Evolutionary conservation across 805 yeast genomes (phyloP).

Genomic region (Ogataea paraovalis): DNA sequence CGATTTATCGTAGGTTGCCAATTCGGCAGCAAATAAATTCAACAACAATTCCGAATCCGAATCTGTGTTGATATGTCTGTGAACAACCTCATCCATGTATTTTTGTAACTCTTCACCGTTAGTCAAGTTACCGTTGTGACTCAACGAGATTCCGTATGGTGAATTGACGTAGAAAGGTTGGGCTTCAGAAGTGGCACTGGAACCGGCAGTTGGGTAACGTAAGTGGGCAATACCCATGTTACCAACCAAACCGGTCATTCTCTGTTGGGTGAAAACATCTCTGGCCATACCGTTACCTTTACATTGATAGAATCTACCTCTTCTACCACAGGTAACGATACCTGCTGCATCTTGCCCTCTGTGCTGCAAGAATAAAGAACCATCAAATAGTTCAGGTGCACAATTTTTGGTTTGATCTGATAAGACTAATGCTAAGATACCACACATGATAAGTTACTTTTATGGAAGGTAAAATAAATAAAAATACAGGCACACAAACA

Average conservation of each 20-base stretch:
- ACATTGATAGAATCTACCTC: conserved; percentile 94
- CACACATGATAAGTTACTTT: conserved; percentile 68
- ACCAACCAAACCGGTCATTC: conserved; percentile 79
- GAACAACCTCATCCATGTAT: conserved; percentile 88
- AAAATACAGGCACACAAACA: too few species aligned
- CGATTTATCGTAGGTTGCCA: conserved; percentile 86
- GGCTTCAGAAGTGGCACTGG: conserved; percentile 93
- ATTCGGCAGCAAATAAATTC: conserved; percentile 87
- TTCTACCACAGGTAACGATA: conserved; percentile 88
- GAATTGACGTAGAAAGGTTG: conserved; percentile 98
- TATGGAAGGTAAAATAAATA: too few species aligned
- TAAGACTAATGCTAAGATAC: conserved; percentile 82
- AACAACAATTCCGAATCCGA: conserved; percentile 89
- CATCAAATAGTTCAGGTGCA: conserved; percentile 89
- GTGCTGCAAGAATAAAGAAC: conserved; percentile 88
- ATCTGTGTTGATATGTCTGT: conserved; percentile 96
- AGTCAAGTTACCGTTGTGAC: conserved; percentile 94
- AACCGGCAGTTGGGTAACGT: conserved; percentile 97
- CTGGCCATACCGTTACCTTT: conserved; percentile 99
- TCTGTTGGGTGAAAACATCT: conserved; percentile 85
- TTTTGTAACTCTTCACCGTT: conserved; percentile 73
- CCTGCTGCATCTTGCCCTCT: conserved; percentile 99
- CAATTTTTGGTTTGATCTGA: conserved; percentile 71
- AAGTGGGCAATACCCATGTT: conserved; percentile 94
- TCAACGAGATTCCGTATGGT: conserved; percentile 87